phyloP scores from a whole-genome alignment of 169 alveolate species.

The Amoebophrya sp. region DNA sequence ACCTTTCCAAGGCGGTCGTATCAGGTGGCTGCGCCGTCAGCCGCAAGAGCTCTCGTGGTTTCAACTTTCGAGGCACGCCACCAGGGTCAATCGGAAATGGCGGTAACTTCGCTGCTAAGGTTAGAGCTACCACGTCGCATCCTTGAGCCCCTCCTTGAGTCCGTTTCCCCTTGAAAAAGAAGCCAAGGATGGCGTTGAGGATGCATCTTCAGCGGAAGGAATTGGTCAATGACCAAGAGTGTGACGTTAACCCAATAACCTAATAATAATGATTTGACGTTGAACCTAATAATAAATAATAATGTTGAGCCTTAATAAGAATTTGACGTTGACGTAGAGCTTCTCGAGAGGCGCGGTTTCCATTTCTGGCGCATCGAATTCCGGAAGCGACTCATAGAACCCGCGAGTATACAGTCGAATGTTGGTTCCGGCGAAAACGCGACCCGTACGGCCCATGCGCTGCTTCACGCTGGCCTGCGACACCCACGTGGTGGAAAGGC shows the following conservation, averaged over 20 bases:
- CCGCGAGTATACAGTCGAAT: constrained; percentile 51
- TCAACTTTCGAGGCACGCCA: background rate
- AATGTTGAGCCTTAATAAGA: too few relatives aligned
- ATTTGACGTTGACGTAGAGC: constrained; percentile 42
- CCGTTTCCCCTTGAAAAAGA: too few relatives aligned
- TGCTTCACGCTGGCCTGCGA: constrained; percentile 51
- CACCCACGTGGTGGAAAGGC: constrained; percentile 48
- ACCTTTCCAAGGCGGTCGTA: constrained; percentile 32
- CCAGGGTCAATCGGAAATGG: background rate
- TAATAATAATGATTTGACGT: too few relatives aligned
- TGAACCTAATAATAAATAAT: too few relatives aligned
- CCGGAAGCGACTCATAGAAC: constrained; percentile 49
- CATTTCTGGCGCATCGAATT: constrained; percentile 57
- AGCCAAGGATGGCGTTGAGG: too few relatives aligned
- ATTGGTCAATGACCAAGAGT: too few relatives aligned
- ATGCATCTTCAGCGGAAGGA: too few relatives aligned
- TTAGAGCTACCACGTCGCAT: too few relatives aligned
- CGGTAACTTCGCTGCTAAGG: too few relatives aligned
- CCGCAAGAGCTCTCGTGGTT: constrained; percentile 39
- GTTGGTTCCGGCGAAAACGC: constrained; percentile 54
- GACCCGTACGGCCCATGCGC: constrained; percentile 53
- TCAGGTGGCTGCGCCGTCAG: constrained; percentile 45
- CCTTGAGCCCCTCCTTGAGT: too few relatives aligned
- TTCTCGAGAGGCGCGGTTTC: constrained; percentile 57
- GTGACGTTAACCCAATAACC: too few relatives aligned